Evolutionary conservation across 345 rosid species (phyloP).

Genomic region (Boechera retrofracta): DNA sequence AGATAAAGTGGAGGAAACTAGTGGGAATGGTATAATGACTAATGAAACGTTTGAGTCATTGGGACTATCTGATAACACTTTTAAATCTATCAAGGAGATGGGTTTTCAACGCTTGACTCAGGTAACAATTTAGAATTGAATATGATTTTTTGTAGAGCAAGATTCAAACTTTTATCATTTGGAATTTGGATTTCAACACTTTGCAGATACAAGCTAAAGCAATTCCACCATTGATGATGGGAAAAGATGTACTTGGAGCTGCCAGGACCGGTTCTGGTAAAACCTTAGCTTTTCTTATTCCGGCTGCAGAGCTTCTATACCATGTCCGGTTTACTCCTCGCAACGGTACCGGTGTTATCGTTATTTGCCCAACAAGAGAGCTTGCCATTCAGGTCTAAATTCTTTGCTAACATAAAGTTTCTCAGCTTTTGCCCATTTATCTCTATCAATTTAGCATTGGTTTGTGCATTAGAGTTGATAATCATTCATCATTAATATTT

Average conservation of each 20-base stretch:
- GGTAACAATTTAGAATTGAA: slow-evolving; percentile 44
- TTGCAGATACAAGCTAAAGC: slow-evolving; percentile 90
- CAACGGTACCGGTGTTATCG: slow-evolving; percentile 83
- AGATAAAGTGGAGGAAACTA: slow-evolving; percentile 34
- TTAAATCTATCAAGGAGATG: slow-evolving; percentile 72
- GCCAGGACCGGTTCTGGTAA: slow-evolving; percentile 98
- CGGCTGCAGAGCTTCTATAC: slow-evolving; percentile 81
- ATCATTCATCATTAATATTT: slow-evolving; percentile 17
- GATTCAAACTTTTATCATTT: neutral
- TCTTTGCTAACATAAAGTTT: no score
- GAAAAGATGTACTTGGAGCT: slow-evolving; percentile 96
- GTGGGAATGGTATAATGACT: slow-evolving; percentile 78
- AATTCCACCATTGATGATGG: slow-evolving; percentile 76
- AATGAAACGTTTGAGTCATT: slow-evolving; percentile 68
- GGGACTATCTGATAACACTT: slow-evolving; percentile 70
- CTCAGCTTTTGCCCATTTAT: no score
- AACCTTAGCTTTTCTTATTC: slow-evolving; percentile 89
- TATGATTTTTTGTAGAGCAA: neutral
- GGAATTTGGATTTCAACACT: neutral
- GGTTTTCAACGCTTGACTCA: slow-evolving; percentile 81
- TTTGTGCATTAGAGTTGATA: neutral
- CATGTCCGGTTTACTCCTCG: slow-evolving; percentile 72
- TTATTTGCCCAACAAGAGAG: slow-evolving; percentile 96
- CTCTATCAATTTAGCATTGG: neutral
- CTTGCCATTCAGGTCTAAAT: slow-evolving; percentile 89